phyloP scores from a whole-genome alignment of 2,329 filamentous ascomycete genomes.

The Trichoderma koningii region DNA sequence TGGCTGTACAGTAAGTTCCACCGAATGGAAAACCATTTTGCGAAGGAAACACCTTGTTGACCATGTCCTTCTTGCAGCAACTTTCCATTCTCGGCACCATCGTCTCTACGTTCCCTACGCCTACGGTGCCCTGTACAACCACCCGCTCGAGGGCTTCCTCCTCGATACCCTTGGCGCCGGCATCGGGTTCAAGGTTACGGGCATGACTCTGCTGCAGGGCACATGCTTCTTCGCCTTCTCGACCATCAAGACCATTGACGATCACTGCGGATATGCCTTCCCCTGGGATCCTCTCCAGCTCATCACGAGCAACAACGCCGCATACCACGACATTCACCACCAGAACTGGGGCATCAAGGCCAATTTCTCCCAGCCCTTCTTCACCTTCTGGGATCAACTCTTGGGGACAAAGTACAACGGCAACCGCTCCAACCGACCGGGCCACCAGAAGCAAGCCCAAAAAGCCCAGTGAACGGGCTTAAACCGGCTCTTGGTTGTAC shows the following conservation, averaged over 20 bases:
- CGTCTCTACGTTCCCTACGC: conserved; percentile 97
- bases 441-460: conserved; percentile 42
- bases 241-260: conserved; percentile 94
- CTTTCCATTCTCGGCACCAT: conserved; percentile 94
- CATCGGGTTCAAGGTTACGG: conserved; percentile 75
- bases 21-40: conserved; percentile 56
- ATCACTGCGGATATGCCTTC: conserved; percentile 95
- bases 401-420: conserved; percentile 83
- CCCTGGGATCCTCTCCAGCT: conserved; percentile 93
- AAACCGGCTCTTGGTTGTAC: neutral
- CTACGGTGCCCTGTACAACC: conserved; percentile 95
- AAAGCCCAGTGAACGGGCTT: conserved; percentile 32
- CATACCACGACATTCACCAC: conserved; percentile 97
- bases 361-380: conserved; percentile 88
- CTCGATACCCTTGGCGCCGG: conserved; percentile 88
- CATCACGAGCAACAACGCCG: conserved; percentile 91
- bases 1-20: conserved; percentile 84
- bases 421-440: conserved; percentile 48
- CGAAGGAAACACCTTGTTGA: conserved; percentile 48
- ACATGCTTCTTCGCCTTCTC: conserved; percentile 88
- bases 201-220: conserved; percentile 82
- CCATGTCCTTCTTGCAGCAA: conserved; percentile 36
- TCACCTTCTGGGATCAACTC: conserved; percentile 89
- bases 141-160: conserved; percentile 90
- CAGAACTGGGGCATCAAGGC: conserved; percentile 99